Base-by-base conservation (phyloP, 768 basidiomycete species). In the Sarcomyxa edulis region DNA sequence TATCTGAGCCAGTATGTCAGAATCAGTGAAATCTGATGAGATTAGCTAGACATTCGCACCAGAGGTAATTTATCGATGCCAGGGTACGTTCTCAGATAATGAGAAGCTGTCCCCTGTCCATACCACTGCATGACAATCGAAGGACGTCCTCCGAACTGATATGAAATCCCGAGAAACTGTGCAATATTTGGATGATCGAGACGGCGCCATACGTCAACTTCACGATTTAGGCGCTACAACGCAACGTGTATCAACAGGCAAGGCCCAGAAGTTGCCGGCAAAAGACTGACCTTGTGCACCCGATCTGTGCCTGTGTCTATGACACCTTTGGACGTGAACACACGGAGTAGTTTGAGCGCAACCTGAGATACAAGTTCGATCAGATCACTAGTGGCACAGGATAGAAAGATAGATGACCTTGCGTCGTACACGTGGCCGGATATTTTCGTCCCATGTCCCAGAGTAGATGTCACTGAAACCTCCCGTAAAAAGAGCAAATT, bases 111-210 rank as follows among this genome's bases (percentile, higher is more conserved):
- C 6, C 72, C 70, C 29, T 74, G 69, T 26, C 58, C 48, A 46
- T 68, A 72, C 72, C 72, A 75, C 39, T 66, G 64, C 43, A 72
- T 55, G 25, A 75, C 60, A 53, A 65, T 62, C 7, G 62, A 54
- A 2, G 62, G 62, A 6, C 60, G 46, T 18, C 56, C 56, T 2
- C 47, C 46, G 58, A 64, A 60, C 45, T 64, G 62, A 40, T 62
- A 64, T 12, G 62, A 64, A 3, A 57, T 64, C 4, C 73, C 73
- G 40, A 66, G 68, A n/a, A 75, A 50, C n/a, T 63, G 65, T 7
- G 63, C 66, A 10, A 75, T 63, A 38, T 74, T 72, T 6, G 60
- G 59, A 40, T 74, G 72, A 8, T 66, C 61, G 10, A 74, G 53
- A 11, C 71, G 59, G 51, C 71, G 59, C 72, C 72, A 74, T 1